Percentiles rank a stretch among this genome's conserved stretches.
phyloP scores from a whole-genome alignment of 352 stramenopile genomes.

The Phytophthora tubulina region DNA sequence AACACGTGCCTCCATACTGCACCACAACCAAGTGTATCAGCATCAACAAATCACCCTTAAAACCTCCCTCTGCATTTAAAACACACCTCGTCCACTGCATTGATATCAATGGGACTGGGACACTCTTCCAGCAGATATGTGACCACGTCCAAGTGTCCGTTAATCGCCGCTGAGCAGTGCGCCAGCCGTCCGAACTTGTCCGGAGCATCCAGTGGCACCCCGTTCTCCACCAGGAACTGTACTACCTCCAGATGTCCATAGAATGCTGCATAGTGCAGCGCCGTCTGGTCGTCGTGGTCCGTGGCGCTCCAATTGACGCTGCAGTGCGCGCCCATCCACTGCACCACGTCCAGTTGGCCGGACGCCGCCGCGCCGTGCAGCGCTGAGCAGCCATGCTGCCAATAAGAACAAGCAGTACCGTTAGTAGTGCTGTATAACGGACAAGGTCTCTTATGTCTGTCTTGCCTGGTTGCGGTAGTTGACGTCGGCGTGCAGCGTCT shows the following conservation, averaged over 20 bases:
- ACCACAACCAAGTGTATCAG: constrained; percentile 7
- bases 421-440: constrained; percentile 5
- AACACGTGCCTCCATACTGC: constrained; percentile 85
- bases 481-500: constrained; percentile 81
- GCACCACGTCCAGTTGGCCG: constrained; percentile 83
- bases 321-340: constrained; percentile 76
- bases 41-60: not conserved
- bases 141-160: constrained; percentile 89
- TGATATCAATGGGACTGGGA: constrained; percentile 85
- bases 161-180: constrained; percentile 87
- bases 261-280: constrained; percentile 89
- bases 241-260: constrained; percentile 90
- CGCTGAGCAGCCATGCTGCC: constrained; percentile 83
- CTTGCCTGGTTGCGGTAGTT: constrained; percentile 89
- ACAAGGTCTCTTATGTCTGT: constrained; percentile 7
- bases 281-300: constrained; percentile 86
- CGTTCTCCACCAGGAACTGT: constrained; percentile 84
- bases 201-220: constrained; percentile 78
- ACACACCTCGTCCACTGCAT: constrained; percentile 85
- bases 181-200: constrained; percentile 88
- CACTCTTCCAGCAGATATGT: constrained; percentile 87
- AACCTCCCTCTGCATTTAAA: not conserved
- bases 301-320: constrained; percentile 67
- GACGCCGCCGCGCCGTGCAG: constrained; percentile 81
- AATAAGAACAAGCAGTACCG: constrained; percentile 5